These are phyloP conservation scores for Aegilops bicornis DNA, from an alignment of 176 grass and related monocot species.

Conservation along the genomic window DNA sequence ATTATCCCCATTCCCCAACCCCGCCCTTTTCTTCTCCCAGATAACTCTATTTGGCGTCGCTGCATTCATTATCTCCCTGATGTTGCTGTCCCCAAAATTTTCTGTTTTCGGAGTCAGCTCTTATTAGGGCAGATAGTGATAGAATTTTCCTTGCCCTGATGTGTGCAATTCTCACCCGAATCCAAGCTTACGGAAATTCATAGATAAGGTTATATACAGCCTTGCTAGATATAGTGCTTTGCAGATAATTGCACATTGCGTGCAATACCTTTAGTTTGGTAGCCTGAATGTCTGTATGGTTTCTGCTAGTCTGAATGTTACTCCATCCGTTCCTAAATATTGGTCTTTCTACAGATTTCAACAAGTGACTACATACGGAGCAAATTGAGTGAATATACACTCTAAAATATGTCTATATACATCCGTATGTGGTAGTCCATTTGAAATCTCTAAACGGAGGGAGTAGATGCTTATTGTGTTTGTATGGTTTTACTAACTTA, in stretches of 20 bases:
- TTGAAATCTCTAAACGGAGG: too few species aligned
- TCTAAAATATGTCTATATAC: too few species aligned
- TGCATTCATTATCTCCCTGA: background rate
- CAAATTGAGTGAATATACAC: too few species aligned
- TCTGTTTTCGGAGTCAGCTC: background rate
- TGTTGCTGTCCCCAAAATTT: background rate
- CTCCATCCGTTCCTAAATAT: too few species aligned
- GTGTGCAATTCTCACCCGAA: background rate
- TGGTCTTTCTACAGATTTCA: too few species aligned
- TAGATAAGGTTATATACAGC: background rate
- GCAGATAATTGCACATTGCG: background rate
- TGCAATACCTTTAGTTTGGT: background rate
- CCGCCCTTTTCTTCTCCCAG: background rate
- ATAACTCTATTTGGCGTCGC: background rate
- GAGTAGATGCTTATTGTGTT: background rate
- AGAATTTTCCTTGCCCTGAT: background rate
- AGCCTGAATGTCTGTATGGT: background rate
- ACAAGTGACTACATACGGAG: too few species aligned
- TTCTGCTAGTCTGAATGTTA: background rate
- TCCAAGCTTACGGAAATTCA: background rate
- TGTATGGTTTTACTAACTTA: background rate
- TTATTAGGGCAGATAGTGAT: background rate
- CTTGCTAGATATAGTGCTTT: background rate
- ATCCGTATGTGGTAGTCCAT: too few species aligned
- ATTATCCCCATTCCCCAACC: background rate